These are phyloP conservation scores for Ehretia macrophylla DNA, from an alignment of 257 asterid species.

Conservation along the genomic window DNA sequence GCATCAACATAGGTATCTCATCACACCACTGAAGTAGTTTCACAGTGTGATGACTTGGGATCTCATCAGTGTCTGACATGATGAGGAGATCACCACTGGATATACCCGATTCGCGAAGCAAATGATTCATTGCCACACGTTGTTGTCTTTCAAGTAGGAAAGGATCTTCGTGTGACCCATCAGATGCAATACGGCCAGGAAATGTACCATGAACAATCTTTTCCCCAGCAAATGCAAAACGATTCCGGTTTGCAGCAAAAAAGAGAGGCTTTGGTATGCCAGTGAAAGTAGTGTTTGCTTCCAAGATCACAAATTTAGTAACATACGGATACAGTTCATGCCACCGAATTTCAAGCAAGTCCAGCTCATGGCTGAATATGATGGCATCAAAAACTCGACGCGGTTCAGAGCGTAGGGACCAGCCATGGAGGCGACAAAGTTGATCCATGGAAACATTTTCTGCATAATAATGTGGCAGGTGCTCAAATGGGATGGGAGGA, in stretches of 20 bases:
- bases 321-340: conserved; percentile 70
- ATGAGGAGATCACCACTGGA: conserved; percentile 67
- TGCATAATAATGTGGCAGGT: conserved; percentile 80
- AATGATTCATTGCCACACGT: conserved; percentile 59
- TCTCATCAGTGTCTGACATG: conserved; percentile 86
- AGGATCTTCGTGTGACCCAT: conserved; percentile 52
- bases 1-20: conserved; percentile 65
- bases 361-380: conserved; percentile 86
- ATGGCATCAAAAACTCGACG: conserved; percentile 78
- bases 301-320: conserved; percentile 72
- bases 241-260: conserved; percentile 47
- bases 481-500: conserved; percentile 63
- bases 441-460: conserved; percentile 75
- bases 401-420: conserved; percentile 72
- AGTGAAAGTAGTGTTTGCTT: conserved; percentile 91
- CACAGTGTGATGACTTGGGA: conserved; percentile 83
- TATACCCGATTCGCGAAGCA: conserved; percentile 64
- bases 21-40: conserved; percentile 90
- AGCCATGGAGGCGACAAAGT: conserved; percentile 83
- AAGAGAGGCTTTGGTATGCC: conserved; percentile 73
- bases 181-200: conserved; percentile 49
- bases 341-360: conserved; percentile 87
- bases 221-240: conserved; percentile 64
- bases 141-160: conserved; percentile 71
- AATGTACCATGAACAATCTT: conserved; percentile 53